A percentile compares a stretch with the other conserved stretches of the same genome.
These are phyloP conservation scores for Trichoderma orchidacearum DNA, from an alignment of 495 filamentous ascomycete genomes.

Conservation along the genomic window DNA sequence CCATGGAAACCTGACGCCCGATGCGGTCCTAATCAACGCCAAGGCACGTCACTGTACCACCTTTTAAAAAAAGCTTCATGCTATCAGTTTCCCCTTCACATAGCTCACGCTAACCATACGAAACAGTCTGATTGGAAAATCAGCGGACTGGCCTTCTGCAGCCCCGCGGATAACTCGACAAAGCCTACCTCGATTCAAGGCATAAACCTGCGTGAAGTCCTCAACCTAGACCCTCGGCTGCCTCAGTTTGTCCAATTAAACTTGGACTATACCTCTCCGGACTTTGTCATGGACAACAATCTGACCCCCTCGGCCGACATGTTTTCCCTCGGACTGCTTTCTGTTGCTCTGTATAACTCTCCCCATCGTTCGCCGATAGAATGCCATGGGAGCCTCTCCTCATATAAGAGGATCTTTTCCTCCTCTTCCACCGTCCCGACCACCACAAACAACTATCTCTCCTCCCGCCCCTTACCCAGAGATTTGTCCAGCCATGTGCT, in stretches of 20 bases:
- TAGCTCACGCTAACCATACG: slow-evolving; percentile 6
- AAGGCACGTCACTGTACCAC: slow-evolving; percentile 44
- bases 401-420: slow-evolving; percentile 70
- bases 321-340: slow-evolving; percentile 83
- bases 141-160: slow-evolving; percentile 80
- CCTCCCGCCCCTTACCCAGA: slow-evolving; percentile 60
- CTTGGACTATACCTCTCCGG: slow-evolving; percentile 85
- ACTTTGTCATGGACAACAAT: slow-evolving; percentile 81
- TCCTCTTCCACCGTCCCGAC: slow-evolving; percentile 65
- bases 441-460: slow-evolving; percentile 70
- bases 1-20: slow-evolving; percentile 88
- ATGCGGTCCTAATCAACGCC: slow-evolving; percentile 86
- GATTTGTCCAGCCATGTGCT: slow-evolving; percentile 63
- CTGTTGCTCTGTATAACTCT: slow-evolving; percentile 82
- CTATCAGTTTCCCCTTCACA: no score
- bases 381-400: slow-evolving; percentile 58
- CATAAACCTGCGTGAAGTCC: slow-evolving; percentile 67
- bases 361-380: slow-evolving; percentile 80
- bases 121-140: slow-evolving; percentile 97
- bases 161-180: slow-evolving; percentile 54
- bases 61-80: no score
- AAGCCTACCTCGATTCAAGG: slow-evolving; percentile 56
- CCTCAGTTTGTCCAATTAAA: slow-evolving; percentile 76
- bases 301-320: slow-evolving; percentile 71
- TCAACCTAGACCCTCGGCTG: slow-evolving; percentile 73